Evolutionary conservation across 345 rosid genomes (phyloP).

Genomic region (Draba incana): DNA sequence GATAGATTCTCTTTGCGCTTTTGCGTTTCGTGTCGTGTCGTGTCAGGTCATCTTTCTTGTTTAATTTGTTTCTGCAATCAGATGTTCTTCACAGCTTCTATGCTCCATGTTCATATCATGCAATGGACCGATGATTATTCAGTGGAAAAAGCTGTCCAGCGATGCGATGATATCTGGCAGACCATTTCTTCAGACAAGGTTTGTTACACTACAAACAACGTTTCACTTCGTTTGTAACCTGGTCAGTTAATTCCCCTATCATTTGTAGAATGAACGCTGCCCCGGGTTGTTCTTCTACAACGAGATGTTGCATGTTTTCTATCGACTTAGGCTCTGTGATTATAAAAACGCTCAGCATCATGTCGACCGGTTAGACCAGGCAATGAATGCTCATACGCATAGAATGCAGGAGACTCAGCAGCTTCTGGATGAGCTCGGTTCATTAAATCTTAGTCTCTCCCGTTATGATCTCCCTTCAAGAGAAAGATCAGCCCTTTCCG

Average conservation of each 20-base stretch:
- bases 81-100: constrained; percentile 93
- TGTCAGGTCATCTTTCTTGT: constrained; percentile 4
- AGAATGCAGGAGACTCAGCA: constrained; percentile 54
- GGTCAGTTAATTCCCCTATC: constrained; percentile 26
- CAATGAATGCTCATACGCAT: constrained; percentile 75
- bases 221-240: neutral
- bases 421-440: constrained; percentile 61
- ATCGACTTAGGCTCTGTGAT: constrained; percentile 79
- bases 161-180: constrained; percentile 81
- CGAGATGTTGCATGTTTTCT: constrained; percentile 89
- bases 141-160: constrained; percentile 65
- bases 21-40: neutral
- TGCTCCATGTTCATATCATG: constrained; percentile 90
- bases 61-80: constrained; percentile 29
- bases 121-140: constrained; percentile 78
- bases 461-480: constrained; percentile 61
- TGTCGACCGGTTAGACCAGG: constrained; percentile 84
- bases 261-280: constrained; percentile 62
- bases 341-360: constrained; percentile 89
- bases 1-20: constrained; percentile 3
- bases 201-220: constrained; percentile 28
- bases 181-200: constrained; percentile 70
- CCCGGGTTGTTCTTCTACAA: constrained; percentile 87
- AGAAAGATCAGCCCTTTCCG: constrained; percentile 64
- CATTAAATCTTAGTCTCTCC: constrained; percentile 71